A percentile compares a stretch with the other conserved stretches of the same genome.
Conservation (phyloP, 768 basidiomycete genomes). For the Xanthoconium purpureum region DNA sequence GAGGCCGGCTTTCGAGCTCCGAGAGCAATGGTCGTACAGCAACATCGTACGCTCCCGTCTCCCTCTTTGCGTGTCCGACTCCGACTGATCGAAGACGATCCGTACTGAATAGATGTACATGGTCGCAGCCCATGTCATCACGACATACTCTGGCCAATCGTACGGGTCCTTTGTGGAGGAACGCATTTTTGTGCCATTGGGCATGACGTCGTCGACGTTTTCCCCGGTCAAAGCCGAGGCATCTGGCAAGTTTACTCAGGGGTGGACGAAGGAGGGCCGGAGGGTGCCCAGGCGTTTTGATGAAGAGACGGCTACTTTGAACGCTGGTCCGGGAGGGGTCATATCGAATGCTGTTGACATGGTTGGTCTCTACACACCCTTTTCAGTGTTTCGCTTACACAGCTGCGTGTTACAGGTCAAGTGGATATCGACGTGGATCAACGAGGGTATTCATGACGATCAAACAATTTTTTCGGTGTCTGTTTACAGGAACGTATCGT, state of each 20-base stretch:
- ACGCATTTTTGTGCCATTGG: slow-evolving; percentile 40
- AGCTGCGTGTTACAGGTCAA: slow-evolving; percentile 27
- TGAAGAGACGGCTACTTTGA: slow-evolving; percentile 22
- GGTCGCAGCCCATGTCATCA: slow-evolving; percentile 33
- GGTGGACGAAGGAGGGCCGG: slow-evolving; percentile 31
- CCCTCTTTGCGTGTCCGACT: too few species aligned
- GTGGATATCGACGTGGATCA: slow-evolving; percentile 39
- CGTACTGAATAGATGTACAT: slow-evolving; percentile 37
- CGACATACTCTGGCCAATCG: slow-evolving; percentile 29
- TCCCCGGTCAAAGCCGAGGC: slow-evolving; percentile 31
- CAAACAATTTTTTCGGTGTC: slow-evolving; percentile 32
- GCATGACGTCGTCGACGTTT: slow-evolving; percentile 41
- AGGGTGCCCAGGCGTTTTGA: slow-evolving; percentile 35
- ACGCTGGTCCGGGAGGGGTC: slow-evolving; percentile 42
- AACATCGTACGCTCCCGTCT: slow-evolving; percentile 29
- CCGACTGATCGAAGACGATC: too few species aligned
- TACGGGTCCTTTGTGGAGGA: slow-evolving; percentile 41
- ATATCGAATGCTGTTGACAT: slow-evolving; percentile 43
- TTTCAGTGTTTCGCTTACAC: too few species aligned
- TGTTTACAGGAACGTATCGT: slow-evolving; percentile 31
- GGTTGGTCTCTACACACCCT: slow-evolving; percentile 14
- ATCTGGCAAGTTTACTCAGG: slow-evolving; percentile 33
- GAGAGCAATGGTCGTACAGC: slow-evolving; percentile 38
- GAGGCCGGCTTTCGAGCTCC: slow-evolving; percentile 33
- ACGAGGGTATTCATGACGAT: slow-evolving; percentile 32